phyloP scores from a whole-genome alignment of 2,329 filamentous ascomycete species.

The Neonectria magnoliae region DNA sequence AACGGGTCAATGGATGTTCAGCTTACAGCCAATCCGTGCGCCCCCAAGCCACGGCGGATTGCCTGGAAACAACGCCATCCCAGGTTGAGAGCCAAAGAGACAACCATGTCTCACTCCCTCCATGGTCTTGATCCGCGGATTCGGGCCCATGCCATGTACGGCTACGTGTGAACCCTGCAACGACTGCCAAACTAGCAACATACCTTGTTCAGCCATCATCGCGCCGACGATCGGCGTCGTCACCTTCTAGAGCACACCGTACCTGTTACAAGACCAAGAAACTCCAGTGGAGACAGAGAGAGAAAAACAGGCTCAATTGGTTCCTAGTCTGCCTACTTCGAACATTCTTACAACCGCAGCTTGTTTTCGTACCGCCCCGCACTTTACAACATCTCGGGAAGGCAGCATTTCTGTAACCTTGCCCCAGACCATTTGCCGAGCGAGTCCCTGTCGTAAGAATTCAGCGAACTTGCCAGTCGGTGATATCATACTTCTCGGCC shows the following conservation, averaged over 20 bases:
- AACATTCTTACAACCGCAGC: background rate
- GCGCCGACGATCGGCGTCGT: slow-evolving; percentile 12
- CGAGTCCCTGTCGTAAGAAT: background rate
- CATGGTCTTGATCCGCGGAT: slow-evolving; percentile 21
- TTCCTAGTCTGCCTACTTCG: no score
- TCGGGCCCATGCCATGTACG: slow-evolving; percentile 23
- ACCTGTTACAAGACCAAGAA: background rate
- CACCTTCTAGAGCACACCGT: background rate
- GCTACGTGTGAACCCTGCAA: slow-evolving; percentile 6
- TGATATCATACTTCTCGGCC: background rate
- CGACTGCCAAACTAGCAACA: slow-evolving; percentile 10
- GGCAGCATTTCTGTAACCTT: background rate
- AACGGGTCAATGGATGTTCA: slow-evolving; percentile 12
- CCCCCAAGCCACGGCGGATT: slow-evolving; percentile 2
- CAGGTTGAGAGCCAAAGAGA: slow-evolving; percentile 9
- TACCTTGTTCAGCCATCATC: slow-evolving; percentile 4
- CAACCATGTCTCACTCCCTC: slow-evolving; percentile 18
- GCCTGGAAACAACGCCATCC: slow-evolving; percentile 11
- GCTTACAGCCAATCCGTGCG: slow-evolving; percentile 13
- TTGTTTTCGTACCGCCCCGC: background rate
- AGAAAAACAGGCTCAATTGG: no score
- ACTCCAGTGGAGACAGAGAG: background rate
- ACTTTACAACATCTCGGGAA: background rate
- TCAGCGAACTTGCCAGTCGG: background rate
- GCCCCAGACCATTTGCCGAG: background rate